These are phyloP conservation scores for Wallemia ichthyophaga DNA, from an alignment of 1,284 basidiomycete genomes.

Conservation along the genomic window DNA sequence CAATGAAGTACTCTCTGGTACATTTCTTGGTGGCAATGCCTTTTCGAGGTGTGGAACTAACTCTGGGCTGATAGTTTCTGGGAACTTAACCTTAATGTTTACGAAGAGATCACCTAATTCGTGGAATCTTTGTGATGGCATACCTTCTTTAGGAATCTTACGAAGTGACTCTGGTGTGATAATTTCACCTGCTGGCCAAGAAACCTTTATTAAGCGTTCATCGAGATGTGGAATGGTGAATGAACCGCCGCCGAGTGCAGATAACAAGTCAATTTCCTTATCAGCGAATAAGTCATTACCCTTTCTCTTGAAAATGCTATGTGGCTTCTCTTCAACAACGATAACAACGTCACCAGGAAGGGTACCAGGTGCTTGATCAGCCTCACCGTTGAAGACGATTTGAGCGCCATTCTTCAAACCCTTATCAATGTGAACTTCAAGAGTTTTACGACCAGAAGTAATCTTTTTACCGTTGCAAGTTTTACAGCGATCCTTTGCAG, in stretches of 20 bases:
- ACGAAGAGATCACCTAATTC: constrained; percentile 83
- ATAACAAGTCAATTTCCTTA: constrained; percentile 71
- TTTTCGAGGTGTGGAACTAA: constrained; percentile 48
- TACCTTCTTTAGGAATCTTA: constrained; percentile 64
- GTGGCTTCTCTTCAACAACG: constrained; percentile 82
- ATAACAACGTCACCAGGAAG: constrained; percentile 91
- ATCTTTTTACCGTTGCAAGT: constrained; percentile 89
- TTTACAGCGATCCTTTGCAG: constrained; percentile 74
- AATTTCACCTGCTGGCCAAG: constrained; percentile 64
- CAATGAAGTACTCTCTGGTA: constrained; percentile 34
- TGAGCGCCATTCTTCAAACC: constrained; percentile 97
- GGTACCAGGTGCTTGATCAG: constrained; percentile 73
- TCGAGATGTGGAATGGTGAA: constrained; percentile 80
- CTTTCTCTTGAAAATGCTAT: constrained; percentile 67
- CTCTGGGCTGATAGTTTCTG: constrained; percentile 40
- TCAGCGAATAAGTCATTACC: constrained; percentile 74
- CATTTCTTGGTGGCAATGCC: constrained; percentile 51
- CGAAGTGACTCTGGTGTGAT: constrained; percentile 51
- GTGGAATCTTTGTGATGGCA: constrained; percentile 95
- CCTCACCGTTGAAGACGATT: constrained; percentile 78
- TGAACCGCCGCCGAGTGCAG: constrained; percentile 72
- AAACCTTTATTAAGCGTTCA: constrained; percentile 58
- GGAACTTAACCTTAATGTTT: constrained; percentile 67
- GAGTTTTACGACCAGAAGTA: constrained; percentile 74
- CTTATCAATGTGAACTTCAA: constrained; percentile 98